These are phyloP conservation scores for Parsonsia alboflavescens DNA, from an alignment of 257 asterid genomes.

Conservation along the genomic window DNA sequence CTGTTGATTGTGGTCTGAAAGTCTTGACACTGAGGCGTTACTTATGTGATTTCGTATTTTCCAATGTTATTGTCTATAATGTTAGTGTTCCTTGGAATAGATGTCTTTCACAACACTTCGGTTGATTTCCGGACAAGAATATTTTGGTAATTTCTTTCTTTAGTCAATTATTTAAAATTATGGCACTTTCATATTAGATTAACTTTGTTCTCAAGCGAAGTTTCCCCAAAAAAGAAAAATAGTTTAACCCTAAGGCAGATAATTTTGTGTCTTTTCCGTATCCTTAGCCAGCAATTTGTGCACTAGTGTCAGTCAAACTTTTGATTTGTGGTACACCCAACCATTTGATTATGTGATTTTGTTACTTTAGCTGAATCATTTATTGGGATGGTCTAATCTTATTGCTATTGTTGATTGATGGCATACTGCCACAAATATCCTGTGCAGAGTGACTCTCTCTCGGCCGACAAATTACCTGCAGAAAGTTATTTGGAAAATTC, in stretches of 20 bases:
- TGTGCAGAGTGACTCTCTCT: constrained; percentile 42
- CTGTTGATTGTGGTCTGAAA: not conserved
- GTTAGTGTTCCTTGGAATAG: not conserved
- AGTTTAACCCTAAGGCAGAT: not conserved
- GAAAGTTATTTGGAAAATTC: constrained; percentile 36
- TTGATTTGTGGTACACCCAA: not conserved
- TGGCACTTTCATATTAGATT: not conserved
- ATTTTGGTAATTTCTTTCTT: not conserved
- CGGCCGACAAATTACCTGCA: constrained; percentile 32
- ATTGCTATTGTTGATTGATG: constrained; percentile 12
- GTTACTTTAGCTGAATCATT: not conserved
- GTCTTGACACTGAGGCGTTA: not conserved
- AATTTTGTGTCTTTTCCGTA: not conserved
- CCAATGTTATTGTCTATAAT: not conserved
- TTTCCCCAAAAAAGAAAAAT: not conserved
- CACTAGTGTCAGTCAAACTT: not conserved
- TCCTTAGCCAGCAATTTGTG: not conserved
- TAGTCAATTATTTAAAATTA: not conserved
- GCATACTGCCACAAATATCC: constrained; percentile 13
- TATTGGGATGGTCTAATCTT: not conserved
- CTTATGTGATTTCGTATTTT: not conserved
- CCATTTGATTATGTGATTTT: not conserved
- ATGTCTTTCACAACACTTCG: not conserved
- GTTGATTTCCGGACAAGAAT: not conserved
- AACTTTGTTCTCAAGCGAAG: not conserved